Conservation (phyloP, 1,284 basidiomycete species). For the Rhizoctonia solani region DNA sequence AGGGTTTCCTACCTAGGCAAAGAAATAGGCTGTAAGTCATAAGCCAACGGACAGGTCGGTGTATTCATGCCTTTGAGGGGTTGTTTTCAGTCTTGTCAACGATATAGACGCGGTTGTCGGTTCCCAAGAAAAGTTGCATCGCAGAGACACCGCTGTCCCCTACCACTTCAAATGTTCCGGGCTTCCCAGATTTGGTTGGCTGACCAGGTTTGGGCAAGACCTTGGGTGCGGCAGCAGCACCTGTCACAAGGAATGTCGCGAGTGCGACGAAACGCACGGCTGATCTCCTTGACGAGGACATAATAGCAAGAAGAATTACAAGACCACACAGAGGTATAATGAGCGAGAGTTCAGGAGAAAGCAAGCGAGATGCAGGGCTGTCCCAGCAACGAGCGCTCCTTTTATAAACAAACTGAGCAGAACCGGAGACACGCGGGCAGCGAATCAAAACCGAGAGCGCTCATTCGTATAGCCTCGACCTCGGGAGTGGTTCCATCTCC, state of each 20-base stretch:
- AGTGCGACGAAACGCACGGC: background rate
- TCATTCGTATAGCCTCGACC: slow-evolving; percentile 2
- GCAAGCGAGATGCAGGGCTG: background rate
- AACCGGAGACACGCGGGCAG: slow-evolving; percentile 1
- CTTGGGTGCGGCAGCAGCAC: background rate
- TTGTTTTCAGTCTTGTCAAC: slow-evolving; percentile 54
- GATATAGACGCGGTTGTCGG: slow-evolving; percentile 53
- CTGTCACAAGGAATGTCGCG: background rate
- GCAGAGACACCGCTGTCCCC: slow-evolving; percentile 56
- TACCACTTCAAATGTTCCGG: slow-evolving; percentile 53
- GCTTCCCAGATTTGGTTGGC: slow-evolving; percentile 37
- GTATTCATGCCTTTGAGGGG: slow-evolving; percentile 47
- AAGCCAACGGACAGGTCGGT: slow-evolving; percentile 43
- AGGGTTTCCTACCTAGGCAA: background rate
- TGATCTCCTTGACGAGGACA: background rate
- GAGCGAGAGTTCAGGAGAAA: background rate
- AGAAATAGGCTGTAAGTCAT: too few species aligned
- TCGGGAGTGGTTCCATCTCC: background rate
- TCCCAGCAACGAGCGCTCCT: background rate
- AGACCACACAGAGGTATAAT: background rate
- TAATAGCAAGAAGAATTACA: background rate
- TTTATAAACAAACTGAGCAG: background rate
- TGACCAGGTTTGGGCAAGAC: slow-evolving; percentile 35
- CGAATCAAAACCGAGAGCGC: background rate
- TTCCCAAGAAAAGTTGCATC: slow-evolving; percentile 50